phyloP scores from a whole-genome alignment of 345 rosid genomes.

The Citrus sp. region DNA sequence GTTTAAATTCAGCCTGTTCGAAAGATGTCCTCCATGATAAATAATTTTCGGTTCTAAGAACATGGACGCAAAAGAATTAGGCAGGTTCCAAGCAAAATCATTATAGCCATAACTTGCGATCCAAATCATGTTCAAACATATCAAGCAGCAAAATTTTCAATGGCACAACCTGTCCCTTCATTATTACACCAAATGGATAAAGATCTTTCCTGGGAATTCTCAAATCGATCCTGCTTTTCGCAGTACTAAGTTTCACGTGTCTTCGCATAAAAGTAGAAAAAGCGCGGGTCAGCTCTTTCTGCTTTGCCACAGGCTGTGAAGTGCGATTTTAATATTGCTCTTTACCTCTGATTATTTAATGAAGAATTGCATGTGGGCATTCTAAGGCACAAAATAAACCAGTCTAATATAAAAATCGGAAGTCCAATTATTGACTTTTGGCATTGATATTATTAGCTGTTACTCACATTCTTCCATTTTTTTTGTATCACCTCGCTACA shows the following conservation, averaged over 20 bases:
- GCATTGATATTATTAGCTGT: neutral
- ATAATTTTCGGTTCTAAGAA: neutral
- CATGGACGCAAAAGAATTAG: neutral
- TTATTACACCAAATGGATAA: neutral
- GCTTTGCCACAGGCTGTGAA: conserved; percentile 19
- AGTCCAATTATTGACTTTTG: neutral
- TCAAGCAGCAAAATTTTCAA: neutral
- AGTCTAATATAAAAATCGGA: neutral
- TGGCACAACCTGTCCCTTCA: neutral
- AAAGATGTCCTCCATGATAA: neutral
- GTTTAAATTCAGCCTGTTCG: neutral
- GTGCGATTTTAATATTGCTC: conserved; percentile 7
- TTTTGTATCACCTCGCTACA: too few relatives aligned
- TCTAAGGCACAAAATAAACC: neutral
- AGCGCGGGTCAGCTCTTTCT: neutral
- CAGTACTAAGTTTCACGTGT: neutral
- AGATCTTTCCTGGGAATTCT: neutral
- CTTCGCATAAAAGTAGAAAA: neutral
- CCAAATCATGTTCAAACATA: conserved; percentile 9
- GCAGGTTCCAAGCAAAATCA: conserved; percentile 19
- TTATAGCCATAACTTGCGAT: conserved; percentile 2
- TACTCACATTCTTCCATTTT: neutral
- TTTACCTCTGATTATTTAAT: neutral
- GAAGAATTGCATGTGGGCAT: neutral
- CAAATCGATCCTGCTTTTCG: neutral